phyloP scores from a whole-genome alignment of 345 rosid species.

The Rhodamnia rubescens region DNA sequence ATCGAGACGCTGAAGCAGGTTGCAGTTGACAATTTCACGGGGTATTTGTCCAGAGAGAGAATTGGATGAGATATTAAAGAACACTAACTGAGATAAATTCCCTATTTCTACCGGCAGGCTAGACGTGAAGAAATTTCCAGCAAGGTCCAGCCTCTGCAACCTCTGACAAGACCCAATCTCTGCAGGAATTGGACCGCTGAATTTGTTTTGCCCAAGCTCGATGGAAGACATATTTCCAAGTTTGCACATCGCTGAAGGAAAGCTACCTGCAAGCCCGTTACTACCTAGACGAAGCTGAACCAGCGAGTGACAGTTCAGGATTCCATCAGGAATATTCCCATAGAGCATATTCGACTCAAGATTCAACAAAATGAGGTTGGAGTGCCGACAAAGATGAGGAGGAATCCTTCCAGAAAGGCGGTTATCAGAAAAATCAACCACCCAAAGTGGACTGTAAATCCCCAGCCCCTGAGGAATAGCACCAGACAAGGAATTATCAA shows the following conservation, averaged over 20 bases:
- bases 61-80: conserved; percentile 74
- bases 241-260: conserved; percentile 74
- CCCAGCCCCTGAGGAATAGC: conserved; percentile 72
- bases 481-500: conserved; percentile 57
- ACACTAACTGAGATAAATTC: conserved; percentile 63
- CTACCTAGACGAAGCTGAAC: conserved; percentile 59
- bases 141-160: conserved; percentile 71
- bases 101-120: conserved; percentile 68
- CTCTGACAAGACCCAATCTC: conserved; percentile 55
- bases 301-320: conserved; percentile 45
- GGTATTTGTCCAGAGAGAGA: conserved; percentile 58
- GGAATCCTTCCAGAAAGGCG: conserved; percentile 66
- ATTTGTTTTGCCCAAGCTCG: conserved; percentile 67
- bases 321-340: conserved; percentile 57
- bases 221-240: conserved; percentile 61
- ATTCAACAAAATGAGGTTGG: conserved; percentile 49
- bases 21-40: conserved; percentile 54
- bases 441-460: conserved; percentile 61
- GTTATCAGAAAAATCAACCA: conserved; percentile 81
- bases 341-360: conserved; percentile 60
- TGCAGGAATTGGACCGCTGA: conserved; percentile 63
- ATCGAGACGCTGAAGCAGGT: conserved; percentile 88
- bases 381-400: conserved; percentile 45
- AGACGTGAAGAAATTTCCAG: conserved; percentile 53
- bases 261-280: conserved; percentile 63